Base-by-base conservation (phyloP, 257 asterid genomes). In the Thymus mandschuricus region DNA sequence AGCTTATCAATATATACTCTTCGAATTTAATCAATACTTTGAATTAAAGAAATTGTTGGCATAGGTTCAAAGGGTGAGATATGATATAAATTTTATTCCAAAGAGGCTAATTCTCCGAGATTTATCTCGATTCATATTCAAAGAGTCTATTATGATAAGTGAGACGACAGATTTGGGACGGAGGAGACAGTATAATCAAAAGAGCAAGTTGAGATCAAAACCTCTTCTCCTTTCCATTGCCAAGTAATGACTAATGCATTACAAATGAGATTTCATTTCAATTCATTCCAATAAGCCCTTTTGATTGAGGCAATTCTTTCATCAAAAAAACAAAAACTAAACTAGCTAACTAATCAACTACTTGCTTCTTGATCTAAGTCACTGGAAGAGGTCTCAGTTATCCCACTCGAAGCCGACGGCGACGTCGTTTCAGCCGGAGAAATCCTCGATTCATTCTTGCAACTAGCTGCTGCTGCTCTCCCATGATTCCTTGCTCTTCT, bases 351-450 rank as follows among this genome's bases (percentile, higher is more conserved):
- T 48, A 11, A 1, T 11, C 21, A 34, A 59, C 76, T 81, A 71
- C 33, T 73, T 64, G 62, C 83, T 72, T 83, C 84, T 65, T 80
- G 59, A 64, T 76, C 83, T 29, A 68, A 71, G 2, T 77, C 81
- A 72, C 66, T 30, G 55, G 38, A 59, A 49, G 78, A 60, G 33
- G 75, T 61, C 75, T 84, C 85, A 41, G 85, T 84, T 49, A 84
- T 49, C 67, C 82, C 86, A 71, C 86, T 84, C 1, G 66, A 76
- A 49, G 81, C 81, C 7, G 82, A 74, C 31, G 69, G 31, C 2
- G 80, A 48, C 0, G 49, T 28, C 55, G 69, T 64, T 60, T 58
- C 69, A 40, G 59, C 35, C 29, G 27, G n/a, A 1, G 79, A 38
- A 38, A 55, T 1, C 44, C 75, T 75, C 38, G 52, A 15, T 29